These are phyloP conservation scores for Neonectria sp. DNA, from an alignment of 2,329 filamentous ascomycete species.

Conservation along the genomic window DNA sequence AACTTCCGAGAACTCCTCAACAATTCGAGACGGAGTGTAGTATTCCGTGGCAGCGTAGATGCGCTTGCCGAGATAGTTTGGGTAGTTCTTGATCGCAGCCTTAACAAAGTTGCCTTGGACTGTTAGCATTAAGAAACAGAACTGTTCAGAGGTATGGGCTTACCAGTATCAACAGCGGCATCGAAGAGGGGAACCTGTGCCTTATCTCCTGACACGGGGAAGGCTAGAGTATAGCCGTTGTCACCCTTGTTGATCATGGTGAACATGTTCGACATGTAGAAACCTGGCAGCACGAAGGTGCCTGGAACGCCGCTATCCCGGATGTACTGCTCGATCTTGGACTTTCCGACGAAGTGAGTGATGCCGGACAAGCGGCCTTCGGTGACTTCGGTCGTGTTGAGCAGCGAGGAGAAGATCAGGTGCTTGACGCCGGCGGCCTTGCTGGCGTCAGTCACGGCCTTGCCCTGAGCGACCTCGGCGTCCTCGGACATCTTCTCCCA, in stretches of 20 bases:
- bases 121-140: neutral
- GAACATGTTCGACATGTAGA: conserved; percentile 69
- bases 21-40: conserved; percentile 49
- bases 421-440: conserved; percentile 61
- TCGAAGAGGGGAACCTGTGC: conserved; percentile 57
- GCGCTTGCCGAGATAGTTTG: conserved; percentile 48
- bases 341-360: conserved; percentile 70
- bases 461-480: conserved; percentile 60
- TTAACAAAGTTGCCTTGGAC: conserved; percentile 53
- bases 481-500: conserved; percentile 54
- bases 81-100: conserved; percentile 51
- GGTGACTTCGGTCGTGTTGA: conserved; percentile 55
- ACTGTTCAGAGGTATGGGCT: conserved; percentile 1
- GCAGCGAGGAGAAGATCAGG: conserved; percentile 63
- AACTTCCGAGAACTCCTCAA: conserved; percentile 52
- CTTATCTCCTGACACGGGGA: conserved; percentile 50
- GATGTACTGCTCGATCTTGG: conserved; percentile 70
- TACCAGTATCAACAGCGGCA: conserved; percentile 56
- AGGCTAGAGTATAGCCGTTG: conserved; percentile 47
- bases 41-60: conserved; percentile 56
- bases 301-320: conserved; percentile 62
- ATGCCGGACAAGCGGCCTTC: conserved; percentile 57
- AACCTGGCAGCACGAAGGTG: conserved; percentile 67
- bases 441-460: conserved; percentile 61
- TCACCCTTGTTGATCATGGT: conserved; percentile 47